phyloP scores from a whole-genome alignment of 805 yeast genomes.

The Yarrowia bubula region DNA sequence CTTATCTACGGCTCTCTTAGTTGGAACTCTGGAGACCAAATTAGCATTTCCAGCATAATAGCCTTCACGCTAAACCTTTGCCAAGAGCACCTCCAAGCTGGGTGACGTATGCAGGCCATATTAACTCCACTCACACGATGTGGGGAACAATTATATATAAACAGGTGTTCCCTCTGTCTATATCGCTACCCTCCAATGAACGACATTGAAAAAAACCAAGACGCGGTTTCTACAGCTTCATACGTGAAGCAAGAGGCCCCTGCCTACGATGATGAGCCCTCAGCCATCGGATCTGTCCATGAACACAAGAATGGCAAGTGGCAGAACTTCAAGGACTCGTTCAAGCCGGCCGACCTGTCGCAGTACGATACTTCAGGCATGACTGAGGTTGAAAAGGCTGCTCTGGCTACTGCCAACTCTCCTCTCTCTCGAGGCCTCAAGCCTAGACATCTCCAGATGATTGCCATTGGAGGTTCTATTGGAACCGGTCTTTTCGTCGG shows the following conservation, averaged over 20 bases:
- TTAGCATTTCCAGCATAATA: too few species aligned
- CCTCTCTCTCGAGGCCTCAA: constrained; percentile 51
- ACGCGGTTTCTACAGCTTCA: not conserved
- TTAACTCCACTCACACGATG: not conserved
- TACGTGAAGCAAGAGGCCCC: not conserved
- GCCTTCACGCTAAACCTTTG: too few species aligned
- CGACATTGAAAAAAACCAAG: constrained; percentile 15
- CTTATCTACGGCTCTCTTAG: too few species aligned
- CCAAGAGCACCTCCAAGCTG: too few species aligned
- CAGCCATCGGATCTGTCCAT: constrained; percentile 5
- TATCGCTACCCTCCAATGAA: not conserved
- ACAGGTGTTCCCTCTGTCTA: not conserved
- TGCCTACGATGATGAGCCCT: constrained; percentile 2
- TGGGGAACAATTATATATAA: not conserved
- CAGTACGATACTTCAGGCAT: constrained; percentile 35
- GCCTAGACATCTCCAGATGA: constrained; percentile 50
- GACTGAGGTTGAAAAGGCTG: constrained; percentile 42
- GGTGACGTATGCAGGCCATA: too few species aligned
- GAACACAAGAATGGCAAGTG: constrained; percentile 27
- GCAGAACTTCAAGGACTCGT: constrained; percentile 45
- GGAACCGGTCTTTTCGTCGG: constrained; percentile 75
- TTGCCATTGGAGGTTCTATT: constrained; percentile 77
- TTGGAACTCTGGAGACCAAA: too few species aligned
- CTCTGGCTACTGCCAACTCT: constrained; percentile 49
- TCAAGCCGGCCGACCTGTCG: constrained; percentile 46